A percentile compares a stretch with the other conserved stretches of the same genome.
These are phyloP conservation scores for Bonia amplexicaulis DNA, from an alignment of 176 grass and related monocot species.

Conservation along the genomic window DNA sequence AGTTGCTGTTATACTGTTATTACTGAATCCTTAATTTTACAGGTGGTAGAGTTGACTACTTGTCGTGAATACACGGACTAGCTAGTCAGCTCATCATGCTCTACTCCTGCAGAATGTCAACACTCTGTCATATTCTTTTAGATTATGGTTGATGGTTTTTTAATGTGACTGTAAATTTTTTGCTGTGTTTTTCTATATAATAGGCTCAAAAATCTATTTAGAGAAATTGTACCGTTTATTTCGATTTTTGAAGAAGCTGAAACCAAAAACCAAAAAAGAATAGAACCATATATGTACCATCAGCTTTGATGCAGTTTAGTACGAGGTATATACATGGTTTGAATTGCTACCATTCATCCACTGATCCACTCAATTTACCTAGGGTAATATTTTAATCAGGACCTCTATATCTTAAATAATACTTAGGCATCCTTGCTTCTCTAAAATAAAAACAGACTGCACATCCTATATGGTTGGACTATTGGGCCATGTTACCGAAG, in stretches of 20 bases:
- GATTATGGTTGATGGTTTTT: too few species aligned
- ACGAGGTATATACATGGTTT: neutral
- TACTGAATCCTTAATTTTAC: neutral
- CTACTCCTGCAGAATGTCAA: neutral
- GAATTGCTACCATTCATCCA: neutral
- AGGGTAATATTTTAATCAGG: too few species aligned
- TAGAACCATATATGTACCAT: neutral
- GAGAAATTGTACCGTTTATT: too few species aligned
- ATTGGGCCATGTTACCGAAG: neutral
- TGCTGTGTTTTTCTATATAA: too few species aligned
- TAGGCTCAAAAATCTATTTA: too few species aligned
- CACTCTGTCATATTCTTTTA: neutral
- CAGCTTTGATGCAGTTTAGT: neutral
- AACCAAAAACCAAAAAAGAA: too few species aligned
- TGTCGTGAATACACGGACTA: too few species aligned
- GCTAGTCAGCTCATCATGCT: neutral
- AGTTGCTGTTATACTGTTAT: neutral
- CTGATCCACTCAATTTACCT: neutral
- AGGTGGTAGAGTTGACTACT: neutral
- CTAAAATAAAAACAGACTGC: neutral
- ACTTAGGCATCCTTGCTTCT: neutral
- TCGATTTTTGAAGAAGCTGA: too few species aligned
- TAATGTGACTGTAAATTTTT: too few species aligned
- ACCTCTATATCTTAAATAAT: neutral
- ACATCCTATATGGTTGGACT: neutral